phyloP scores from a whole-genome alignment of 495 filamentous ascomycete genomes.

The Saxophila tyrrhenica region DNA sequence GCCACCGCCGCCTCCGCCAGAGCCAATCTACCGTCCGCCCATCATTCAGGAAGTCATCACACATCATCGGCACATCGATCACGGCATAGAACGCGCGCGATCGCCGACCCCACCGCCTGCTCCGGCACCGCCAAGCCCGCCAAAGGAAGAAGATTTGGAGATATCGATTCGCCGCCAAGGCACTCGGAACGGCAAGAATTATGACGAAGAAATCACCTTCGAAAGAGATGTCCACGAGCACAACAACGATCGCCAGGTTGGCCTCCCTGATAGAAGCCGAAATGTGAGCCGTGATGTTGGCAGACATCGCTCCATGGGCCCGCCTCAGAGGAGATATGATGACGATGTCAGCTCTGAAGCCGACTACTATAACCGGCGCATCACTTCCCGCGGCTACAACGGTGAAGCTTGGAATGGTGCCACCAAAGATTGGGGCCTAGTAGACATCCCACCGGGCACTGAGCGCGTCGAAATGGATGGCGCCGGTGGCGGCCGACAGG shows the following conservation, averaged over 20 bases:
- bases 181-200: conserved; percentile 24
- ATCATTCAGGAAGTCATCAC: conserved; percentile 71
- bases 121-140: conserved; percentile 28
- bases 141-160: conserved; percentile 30
- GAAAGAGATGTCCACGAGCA: conserved; percentile 41
- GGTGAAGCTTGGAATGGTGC: conserved; percentile 58
- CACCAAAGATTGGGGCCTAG: conserved; percentile 62
- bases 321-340: conserved; percentile 14
- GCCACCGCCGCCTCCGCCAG: conserved; percentile 36
- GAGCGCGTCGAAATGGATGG: conserved; percentile 66
- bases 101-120: conserved; percentile 29
- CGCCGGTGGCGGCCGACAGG: conserved; percentile 51
- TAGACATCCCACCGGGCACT: conserved; percentile 71
- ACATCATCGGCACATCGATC: conserved; percentile 78
- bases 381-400: conserved; percentile 45
- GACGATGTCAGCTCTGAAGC: conserved; percentile 44
- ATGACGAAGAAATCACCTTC: conserved; percentile 50
- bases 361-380: conserved; percentile 53
- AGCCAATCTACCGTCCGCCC: conserved; percentile 53
- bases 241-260: conserved; percentile 17
- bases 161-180: conserved; percentile 40
- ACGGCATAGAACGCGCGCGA: conserved; percentile 40
- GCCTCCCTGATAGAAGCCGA: conserved; percentile 6
- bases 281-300: background rate
- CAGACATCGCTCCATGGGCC: conserved; percentile 3